Base-by-base conservation (phyloP, 352 stramenopile genomes). In the Globisporangium megalacanthum region DNA sequence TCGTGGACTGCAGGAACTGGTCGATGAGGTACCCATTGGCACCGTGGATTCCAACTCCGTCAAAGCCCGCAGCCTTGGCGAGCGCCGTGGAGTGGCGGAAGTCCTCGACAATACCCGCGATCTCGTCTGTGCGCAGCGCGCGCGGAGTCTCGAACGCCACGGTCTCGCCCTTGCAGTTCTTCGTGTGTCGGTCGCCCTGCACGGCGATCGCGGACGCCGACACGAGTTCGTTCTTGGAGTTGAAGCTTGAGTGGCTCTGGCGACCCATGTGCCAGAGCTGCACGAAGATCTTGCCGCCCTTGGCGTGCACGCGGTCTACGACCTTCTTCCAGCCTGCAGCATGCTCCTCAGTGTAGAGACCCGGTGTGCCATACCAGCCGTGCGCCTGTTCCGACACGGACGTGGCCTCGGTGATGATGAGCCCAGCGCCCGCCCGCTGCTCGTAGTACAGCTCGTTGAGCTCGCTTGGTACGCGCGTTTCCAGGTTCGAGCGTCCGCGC, bases 31-130 rank as follows among this genome's bases (percentile, higher is more conserved):
- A 95, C 17, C 84, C 88, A 55, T 96, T 89, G 8, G 77, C 86
- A 8, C 45, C 10, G 70, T 97, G 90, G 29, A 98, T 59, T 57
- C 97, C 86, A n/a, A 97, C 68, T 17, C 88, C 89, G 52, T 98
- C 92, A 58, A 97, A 96, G 41, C 89, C 89, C 25, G 51, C 56
- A 6, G 37, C 14, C 37, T 44, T 44, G 37, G 10, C 37, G 37
- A 68, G 66, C 33, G 63, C 59, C 1, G 86, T 79, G 4, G 15
- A 19, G 44, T 20, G 44, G 25, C 65, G 33, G 8, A 37, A 37
- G 33, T 87, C 85, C 50, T 81, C 55, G 39, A 97, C 83, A 17
- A 68, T 19, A 4, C 56, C 52, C n/a, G 54, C 22, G 47, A 68
- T 56, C 52, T 68, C 62, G 37, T 64, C 56, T 4, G 56, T 64